Evolutionary conservation across 164 flowering plant genomes (phyloP).

Genomic region (Saururus chinensis): DNA sequence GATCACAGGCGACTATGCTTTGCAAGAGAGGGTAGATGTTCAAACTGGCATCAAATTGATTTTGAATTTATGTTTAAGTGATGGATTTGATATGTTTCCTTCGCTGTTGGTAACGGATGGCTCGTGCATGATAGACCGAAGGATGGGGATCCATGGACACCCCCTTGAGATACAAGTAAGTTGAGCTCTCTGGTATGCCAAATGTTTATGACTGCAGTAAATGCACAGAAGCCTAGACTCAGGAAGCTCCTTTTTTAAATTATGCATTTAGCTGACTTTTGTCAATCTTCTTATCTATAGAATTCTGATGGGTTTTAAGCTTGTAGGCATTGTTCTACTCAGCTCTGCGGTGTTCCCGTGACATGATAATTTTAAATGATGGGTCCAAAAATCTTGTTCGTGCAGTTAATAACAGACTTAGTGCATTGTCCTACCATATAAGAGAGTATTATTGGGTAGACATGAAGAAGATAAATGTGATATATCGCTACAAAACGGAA

Average conservation of each 20-base stretch:
- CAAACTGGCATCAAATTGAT: slow-evolving; percentile 19
- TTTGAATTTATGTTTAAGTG: slow-evolving; percentile 64
- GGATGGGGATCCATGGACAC: slow-evolving; percentile 97
- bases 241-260: no score
- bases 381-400: slow-evolving; percentile 44
- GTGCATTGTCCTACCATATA: no score
- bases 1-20: no score
- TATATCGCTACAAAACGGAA: slow-evolving; percentile 83
- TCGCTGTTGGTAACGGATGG: slow-evolving; percentile 87
- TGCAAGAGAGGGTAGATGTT: no score
- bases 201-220: background rate
- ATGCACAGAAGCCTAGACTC: no score
- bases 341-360: slow-evolving; percentile 69
- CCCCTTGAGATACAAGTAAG: slow-evolving; percentile 90
- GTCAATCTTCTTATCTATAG: no score
- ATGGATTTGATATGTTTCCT: slow-evolving; percentile 98
- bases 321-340: slow-evolving; percentile 71
- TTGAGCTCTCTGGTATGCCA: background rate
- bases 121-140: slow-evolving; percentile 90
- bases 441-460: slow-evolving; percentile 59
- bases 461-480: slow-evolving; percentile 75
- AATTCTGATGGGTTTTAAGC: no score
- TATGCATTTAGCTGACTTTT: no score
- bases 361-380: slow-evolving; percentile 62
- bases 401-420: no score